Evolutionary conservation across 305 asterid species (phyloP).

Genomic region (Fraxinus xanthoxyloides): DNA sequence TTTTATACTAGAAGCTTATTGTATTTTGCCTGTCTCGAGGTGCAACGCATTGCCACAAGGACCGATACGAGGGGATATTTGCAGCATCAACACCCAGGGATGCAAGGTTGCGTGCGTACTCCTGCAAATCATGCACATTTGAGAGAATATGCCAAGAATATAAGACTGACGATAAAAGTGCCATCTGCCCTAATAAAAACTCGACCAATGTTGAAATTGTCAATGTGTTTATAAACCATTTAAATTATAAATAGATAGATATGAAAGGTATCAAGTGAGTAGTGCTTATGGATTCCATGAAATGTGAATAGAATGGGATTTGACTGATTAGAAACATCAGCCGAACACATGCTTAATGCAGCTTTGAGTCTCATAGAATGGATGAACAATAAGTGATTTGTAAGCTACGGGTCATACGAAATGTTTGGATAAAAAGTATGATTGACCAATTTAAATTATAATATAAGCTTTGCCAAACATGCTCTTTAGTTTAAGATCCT

Average conservation of each 20-base stretch:
- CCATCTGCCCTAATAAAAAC: background rate
- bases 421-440: background rate
- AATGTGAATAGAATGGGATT: background rate
- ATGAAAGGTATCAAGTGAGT: background rate
- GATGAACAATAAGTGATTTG: background rate
- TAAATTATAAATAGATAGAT: background rate
- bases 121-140: slow-evolving; percentile 46
- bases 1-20: slow-evolving; percentile 46
- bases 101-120: slow-evolving; percentile 80
- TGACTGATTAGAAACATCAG: background rate
- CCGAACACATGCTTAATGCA: background rate
- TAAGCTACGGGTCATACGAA: background rate
- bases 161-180: background rate
- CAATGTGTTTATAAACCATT: background rate
- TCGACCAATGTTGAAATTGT: background rate
- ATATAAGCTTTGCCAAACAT: background rate
- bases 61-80: slow-evolving; percentile 63
- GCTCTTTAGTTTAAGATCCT: background rate
- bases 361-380: background rate
- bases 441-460: background rate
- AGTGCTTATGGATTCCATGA: background rate
- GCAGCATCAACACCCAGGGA: slow-evolving; percentile 69
- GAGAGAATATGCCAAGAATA: background rate
- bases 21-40: slow-evolving; percentile 69
- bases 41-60: slow-evolving; percentile 91